A percentile compares a stretch with the other conserved stretches of the same genome.
Conservation (phyloP, 2,329 filamentous ascomycete species). For the Lasiodiplodia gonubiensis region DNA sequence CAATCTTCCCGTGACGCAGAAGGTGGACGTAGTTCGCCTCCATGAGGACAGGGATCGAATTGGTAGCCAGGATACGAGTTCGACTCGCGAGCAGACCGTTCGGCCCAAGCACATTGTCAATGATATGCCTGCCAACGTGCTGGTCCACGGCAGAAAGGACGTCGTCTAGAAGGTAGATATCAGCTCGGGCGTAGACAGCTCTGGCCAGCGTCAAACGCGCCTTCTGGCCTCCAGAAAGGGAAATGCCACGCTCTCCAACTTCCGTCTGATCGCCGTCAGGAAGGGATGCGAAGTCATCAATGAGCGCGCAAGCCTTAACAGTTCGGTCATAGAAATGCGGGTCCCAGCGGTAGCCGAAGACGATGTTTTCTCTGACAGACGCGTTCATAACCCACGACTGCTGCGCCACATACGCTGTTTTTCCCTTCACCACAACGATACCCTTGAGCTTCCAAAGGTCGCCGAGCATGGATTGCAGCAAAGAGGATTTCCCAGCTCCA, state of each 20-base stretch:
- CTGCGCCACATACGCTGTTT: conserved; percentile 89
- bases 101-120: conserved; percentile 88
- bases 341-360: conserved; percentile 95
- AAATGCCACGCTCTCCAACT: conserved; percentile 96
- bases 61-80: conserved; percentile 91
- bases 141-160: conserved; percentile 97
- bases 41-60: conserved; percentile 87
- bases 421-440: conserved; percentile 80
- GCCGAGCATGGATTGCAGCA: conserved; percentile 85
- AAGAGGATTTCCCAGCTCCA: conserved; percentile 92
- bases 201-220: conserved; percentile 89
- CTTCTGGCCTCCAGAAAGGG: conserved; percentile 93
- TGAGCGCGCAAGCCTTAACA: conserved; percentile 84
- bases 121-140: conserved; percentile 92
- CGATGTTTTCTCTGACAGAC: conserved; percentile 93
- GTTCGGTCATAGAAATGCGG: conserved; percentile 93
- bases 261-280: conserved; percentile 97
- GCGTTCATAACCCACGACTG: conserved; percentile 98
- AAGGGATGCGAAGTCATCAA: conserved; percentile 88
- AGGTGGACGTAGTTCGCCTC: conserved; percentile 90
- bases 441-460: conserved; percentile 91
- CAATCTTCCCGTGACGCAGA: conserved; percentile 79
- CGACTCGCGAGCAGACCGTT: conserved; percentile 83
- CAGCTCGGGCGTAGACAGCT: conserved; percentile 95
- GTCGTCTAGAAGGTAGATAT: conserved; percentile 93